Percentiles rank a stretch among this genome's conserved stretches.
phyloP scores from a whole-genome alignment of 495 filamentous ascomycete species.

The Penicillium paxilli region DNA sequence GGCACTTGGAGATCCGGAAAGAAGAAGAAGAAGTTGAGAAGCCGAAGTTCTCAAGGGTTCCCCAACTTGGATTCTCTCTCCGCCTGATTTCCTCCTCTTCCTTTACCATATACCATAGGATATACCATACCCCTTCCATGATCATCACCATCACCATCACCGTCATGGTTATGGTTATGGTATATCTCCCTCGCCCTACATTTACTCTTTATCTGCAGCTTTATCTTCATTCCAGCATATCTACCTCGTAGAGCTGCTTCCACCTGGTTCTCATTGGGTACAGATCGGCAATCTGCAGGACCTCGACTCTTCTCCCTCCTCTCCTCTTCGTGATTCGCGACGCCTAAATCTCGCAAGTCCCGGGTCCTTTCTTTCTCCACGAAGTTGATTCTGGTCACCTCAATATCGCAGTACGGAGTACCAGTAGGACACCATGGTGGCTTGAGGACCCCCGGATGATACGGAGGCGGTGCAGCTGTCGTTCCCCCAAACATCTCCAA shows the following conservation, averaged over 20 bases:
- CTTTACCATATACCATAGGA: too few species aligned
- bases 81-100: neutral
- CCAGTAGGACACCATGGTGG: too few species aligned
- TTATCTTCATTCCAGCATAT: conserved; percentile 1
- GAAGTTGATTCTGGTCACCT: too few species aligned
- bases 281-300: neutral
- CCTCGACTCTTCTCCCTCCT: neutral
- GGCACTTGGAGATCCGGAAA: neutral
- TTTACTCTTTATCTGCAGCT: neutral
- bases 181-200: neutral
- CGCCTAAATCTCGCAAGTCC: neutral
- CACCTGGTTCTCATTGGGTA: neutral
- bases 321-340: neutral
- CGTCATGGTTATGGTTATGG: neutral
- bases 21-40: neutral
- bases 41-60: neutral
- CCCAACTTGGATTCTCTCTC: neutral
- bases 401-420: neutral
- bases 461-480: too few species aligned
- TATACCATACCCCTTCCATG: too few species aligned
- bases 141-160: neutral
- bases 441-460: too few species aligned
- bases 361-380: neutral
- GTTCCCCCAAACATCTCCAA: too few species aligned
- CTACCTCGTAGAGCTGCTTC: too few species aligned